A percentile compares a stretch with the other conserved stretches of the same genome.
These are phyloP conservation scores for Fusarium pininemorale DNA, from an alignment of 2,329 filamentous ascomycete genomes.

Conservation along the genomic window DNA sequence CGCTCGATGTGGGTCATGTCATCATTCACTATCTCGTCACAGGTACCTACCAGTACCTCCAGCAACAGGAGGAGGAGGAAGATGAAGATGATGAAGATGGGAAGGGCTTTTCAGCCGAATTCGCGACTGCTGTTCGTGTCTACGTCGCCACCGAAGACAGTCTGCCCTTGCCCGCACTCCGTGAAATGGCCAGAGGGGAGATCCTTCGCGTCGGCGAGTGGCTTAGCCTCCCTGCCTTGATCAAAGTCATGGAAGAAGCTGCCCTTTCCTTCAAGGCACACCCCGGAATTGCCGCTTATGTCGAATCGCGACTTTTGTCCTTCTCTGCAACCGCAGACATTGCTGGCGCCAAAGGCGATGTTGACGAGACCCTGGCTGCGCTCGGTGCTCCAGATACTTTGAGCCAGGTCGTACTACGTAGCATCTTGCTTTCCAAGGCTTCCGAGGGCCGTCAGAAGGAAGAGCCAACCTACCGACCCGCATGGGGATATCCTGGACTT, in stretches of 20 bases:
- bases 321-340: background rate
- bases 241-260: background rate
- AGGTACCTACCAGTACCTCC: background rate
- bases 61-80: rapidly evolving
- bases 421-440: background rate
- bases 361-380: background rate
- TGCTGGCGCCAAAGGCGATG: background rate
- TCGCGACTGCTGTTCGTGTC: background rate
- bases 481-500: background rate
- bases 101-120: background rate
- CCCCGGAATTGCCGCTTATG: background rate
- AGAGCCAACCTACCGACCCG: background rate
- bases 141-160: background rate
- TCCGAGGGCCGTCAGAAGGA: background rate
- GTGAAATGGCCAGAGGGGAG: background rate
- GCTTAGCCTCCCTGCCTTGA: background rate
- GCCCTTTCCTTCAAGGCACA: background rate
- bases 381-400: background rate
- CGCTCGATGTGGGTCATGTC: background rate
- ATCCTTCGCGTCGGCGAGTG: background rate
- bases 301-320: background rate
- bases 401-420: background rate
- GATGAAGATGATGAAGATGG: too few species aligned
- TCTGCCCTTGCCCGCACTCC: background rate
- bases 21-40: slow-evolving; percentile 12